Evolutionary conservation across 129 eudicot genomes (phyloP).

Genomic region (Daucus carota): DNA sequence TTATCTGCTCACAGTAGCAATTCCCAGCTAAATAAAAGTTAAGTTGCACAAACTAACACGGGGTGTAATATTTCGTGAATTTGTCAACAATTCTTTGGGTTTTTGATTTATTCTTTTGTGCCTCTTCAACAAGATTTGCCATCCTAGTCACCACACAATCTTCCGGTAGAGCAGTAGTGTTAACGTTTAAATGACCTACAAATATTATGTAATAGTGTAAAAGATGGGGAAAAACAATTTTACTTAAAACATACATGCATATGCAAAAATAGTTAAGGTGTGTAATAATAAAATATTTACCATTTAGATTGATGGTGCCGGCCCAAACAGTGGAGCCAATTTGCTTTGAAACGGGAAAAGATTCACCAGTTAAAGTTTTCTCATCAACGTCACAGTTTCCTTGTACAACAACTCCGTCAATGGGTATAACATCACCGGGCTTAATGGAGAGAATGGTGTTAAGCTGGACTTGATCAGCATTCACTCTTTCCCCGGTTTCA

Average conservation of each 20-base stretch:
- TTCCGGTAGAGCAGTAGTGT: conserved; percentile 64
- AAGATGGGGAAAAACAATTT: neutral
- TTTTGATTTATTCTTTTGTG: conserved; percentile 72
- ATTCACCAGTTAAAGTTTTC: conserved; percentile 83
- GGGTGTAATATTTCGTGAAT: conserved; percentile 79
- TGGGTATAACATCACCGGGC: conserved; percentile 74
- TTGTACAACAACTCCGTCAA: conserved; percentile 75
- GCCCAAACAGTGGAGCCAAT: conserved; percentile 80
- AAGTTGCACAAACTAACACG: conserved; percentile 36
- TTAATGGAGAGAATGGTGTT: conserved; percentile 70
- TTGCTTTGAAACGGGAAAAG: conserved; percentile 70
- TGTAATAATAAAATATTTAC: no score
- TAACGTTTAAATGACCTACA: conserved; percentile 66
- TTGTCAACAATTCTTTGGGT: conserved; percentile 66
- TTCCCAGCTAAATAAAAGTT: neutral
- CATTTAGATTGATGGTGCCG: conserved; percentile 84
- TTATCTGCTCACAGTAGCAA: neutral
- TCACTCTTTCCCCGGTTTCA: conserved; percentile 58
- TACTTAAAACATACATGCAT: neutral
- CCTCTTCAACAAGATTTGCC: conserved; percentile 94
- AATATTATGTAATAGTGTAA: no score
- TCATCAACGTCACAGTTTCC: conserved; percentile 89
- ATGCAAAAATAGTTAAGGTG: no score
- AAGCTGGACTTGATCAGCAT: conserved; percentile 50
- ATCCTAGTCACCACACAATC: conserved; percentile 85